A percentile compares a stretch with the other conserved stretches of the same genome.
phyloP scores from a whole-genome alignment of 345 rosid species.

The Balakata baccata region DNA sequence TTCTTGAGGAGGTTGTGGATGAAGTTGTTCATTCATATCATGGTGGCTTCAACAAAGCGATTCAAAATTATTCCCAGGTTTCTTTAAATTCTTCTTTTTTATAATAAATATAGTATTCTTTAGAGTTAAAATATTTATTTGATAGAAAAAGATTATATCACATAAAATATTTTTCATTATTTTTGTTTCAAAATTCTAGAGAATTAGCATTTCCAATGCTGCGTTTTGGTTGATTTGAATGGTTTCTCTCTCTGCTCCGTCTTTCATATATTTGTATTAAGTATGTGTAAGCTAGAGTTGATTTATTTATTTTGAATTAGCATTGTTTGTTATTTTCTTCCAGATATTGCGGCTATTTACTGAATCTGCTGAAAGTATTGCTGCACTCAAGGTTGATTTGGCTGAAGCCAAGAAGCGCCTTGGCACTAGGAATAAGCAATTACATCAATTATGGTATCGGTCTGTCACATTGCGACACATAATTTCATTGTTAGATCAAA shows the following conservation, averaged over 20 bases:
- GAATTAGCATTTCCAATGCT: too few species aligned
- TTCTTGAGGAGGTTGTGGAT: conserved; percentile 98
- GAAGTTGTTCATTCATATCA: conserved; percentile 98
- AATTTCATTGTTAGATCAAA: conserved; percentile 87
- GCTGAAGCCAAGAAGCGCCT: conserved; percentile 80
- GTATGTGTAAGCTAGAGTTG: background rate
- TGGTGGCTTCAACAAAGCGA: conserved; percentile 94
- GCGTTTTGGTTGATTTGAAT: too few species aligned
- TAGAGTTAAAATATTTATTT: too few species aligned
- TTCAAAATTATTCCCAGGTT: conserved; percentile 99
- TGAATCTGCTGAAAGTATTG: conserved; percentile 78
- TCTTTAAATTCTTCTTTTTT: conserved; percentile 14
- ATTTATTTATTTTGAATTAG: conserved; percentile 3
- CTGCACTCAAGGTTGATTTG: conserved; percentile 74
- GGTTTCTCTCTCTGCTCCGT: background rate
- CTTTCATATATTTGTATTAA: background rate
- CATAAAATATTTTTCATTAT: too few species aligned
- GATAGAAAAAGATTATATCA: too few species aligned
- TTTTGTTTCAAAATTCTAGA: too few species aligned
- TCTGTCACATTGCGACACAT: conserved; percentile 97
- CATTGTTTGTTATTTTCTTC: conserved; percentile 18
- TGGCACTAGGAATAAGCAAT: conserved; percentile 86
- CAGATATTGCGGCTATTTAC: conserved; percentile 96
- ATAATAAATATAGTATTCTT: too few species aligned
- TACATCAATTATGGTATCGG: conserved; percentile 98